Evolutionary conservation across 2,329 filamentous ascomycete species (phyloP), one percentile per base, ranked within the genome.

Genomic region (Alternaria panax): DNA sequence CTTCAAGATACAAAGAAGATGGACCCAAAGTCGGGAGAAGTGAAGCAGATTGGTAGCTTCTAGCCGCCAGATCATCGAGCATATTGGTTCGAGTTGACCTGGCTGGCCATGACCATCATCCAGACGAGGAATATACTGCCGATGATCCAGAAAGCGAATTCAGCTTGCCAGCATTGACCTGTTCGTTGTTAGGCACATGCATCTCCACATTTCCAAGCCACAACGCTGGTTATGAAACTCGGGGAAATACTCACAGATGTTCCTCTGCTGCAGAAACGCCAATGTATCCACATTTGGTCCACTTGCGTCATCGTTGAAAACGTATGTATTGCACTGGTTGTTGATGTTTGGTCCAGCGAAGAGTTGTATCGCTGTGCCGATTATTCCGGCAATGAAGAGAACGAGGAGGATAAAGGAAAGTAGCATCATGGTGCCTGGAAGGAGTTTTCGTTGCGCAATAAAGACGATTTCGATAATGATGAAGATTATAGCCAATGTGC

Each of bases 91-190:
- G 79, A 77, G 59, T 81, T 81, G 43, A 88, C 86, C 69, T 86
- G 83, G 74, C 80, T 83, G 6, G 83, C 85, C 81, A 89, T 85
- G 47, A 90, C 76, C 73, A 89, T 86, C 85, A 89, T 88, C 85
- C 87, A 90, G 22, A 89, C 72, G 70, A 88, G 83, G 67, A 89
- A 88, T n/a, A 88, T 82, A 1, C 82, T 81, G 38, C 86, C 86
- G 16, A 89, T 80, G 54, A 90, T 84, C 79, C 87, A 87, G 67
- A 89, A 88, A 9, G 86, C 84, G 67, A 89, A 89, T 4, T 81
- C 84, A 0, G 87, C 86, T 68, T 85, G 82, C 87, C 87, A 90
- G 71, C 84, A 86, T 70, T 86, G 83, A 72, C 84, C 84, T 86
- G 62, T 34, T n/a, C 25, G 16, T 6, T 8, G 67, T 76, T 68